Evolutionary conservation across 305 asterid genomes (phyloP).

Genomic region (Plantago rigida): DNA sequence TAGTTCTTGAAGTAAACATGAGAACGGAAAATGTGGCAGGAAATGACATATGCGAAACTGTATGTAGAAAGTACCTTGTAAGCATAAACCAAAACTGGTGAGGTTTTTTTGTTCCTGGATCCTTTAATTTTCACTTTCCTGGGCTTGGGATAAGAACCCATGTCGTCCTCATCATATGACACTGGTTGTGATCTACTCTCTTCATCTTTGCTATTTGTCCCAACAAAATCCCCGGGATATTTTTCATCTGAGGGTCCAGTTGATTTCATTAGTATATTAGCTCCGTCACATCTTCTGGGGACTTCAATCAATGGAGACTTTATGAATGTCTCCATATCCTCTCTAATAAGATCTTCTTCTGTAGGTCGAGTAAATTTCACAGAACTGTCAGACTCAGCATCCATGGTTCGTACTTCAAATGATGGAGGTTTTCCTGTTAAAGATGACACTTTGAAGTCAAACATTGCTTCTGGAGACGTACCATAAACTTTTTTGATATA

Average conservation of each 20-base stretch:
- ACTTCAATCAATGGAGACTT: slow-evolving; percentile 48
- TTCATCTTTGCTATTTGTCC: slow-evolving; percentile 23
- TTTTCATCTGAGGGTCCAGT: slow-evolving; percentile 29
- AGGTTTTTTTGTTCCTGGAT: slow-evolving; percentile 35
- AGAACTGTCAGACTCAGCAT: slow-evolving; percentile 36
- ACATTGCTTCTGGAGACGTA: too few relatives aligned
- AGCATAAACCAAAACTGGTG: slow-evolving; percentile 53
- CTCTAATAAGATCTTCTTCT: slow-evolving; percentile 32
- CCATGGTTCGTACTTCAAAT: slow-evolving; percentile 61
- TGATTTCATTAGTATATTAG: slow-evolving; percentile 23
- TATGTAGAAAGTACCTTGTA: slow-evolving; percentile 45
- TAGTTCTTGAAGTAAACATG: slow-evolving; percentile 1
- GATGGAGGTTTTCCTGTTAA: slow-evolving; percentile 70
- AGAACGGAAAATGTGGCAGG: slow-evolving; percentile 1
- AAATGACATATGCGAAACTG: neutral
- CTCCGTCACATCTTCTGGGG: slow-evolving; percentile 36
- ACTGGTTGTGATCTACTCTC: slow-evolving; percentile 26
- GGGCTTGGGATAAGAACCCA: slow-evolving; percentile 33
- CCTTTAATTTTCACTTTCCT: slow-evolving; percentile 36
- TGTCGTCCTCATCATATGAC: slow-evolving; percentile 32
- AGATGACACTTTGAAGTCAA: slow-evolving; percentile 2
- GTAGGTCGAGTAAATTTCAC: slow-evolving; percentile 28
- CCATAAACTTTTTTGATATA: too few relatives aligned
- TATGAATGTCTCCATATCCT: slow-evolving; percentile 31
- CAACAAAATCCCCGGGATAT: slow-evolving; percentile 26